Evolutionary conservation across 2,329 filamentous ascomycete species (phyloP).

Genomic region (Teratosphaeria nubilosa): DNA sequence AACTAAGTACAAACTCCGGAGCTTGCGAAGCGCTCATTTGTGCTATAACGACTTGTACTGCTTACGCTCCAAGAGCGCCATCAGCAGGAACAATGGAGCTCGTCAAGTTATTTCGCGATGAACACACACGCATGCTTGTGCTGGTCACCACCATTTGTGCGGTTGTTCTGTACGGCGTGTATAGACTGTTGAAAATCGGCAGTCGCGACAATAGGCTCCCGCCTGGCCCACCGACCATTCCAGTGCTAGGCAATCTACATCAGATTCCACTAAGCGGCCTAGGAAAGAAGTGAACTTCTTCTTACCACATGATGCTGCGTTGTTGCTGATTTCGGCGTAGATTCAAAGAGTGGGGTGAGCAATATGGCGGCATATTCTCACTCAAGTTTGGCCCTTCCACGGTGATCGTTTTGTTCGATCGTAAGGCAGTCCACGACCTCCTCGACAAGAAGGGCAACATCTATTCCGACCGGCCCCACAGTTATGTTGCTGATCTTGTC

Average conservation of each 20-base stretch:
- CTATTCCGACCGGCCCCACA: slow-evolving; percentile 26
- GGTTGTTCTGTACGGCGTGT: slow-evolving; percentile 1
- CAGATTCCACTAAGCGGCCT: slow-evolving; percentile 23
- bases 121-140: not conserved
- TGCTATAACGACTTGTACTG: no score
- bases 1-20: no score
- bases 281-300: no score
- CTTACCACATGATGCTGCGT: no score
- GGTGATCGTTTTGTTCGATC: slow-evolving; percentile 33
- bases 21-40: no score
- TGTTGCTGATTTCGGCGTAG: not conserved
- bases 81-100: not conserved
- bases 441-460: slow-evolving; percentile 37
- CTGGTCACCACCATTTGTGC: not conserved
- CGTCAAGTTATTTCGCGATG: not conserved
- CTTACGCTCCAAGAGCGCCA: no score
- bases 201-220: slow-evolving; percentile 14
- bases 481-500: slow-evolving; percentile 36
- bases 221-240: slow-evolving; percentile 32
- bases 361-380: slow-evolving; percentile 22
- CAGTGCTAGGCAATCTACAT: slow-evolving; percentile 34
- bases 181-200: slow-evolving; percentile 9
- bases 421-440: slow-evolving; percentile 32
- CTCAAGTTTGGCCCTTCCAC: slow-evolving; percentile 32
- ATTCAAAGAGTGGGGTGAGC: slow-evolving; percentile 19